Percentiles rank a stretch among this genome's conserved stretches.
phyloP scores from a whole-genome alignment of 2,329 filamentous ascomycete species.

The Pestalotiopsis sp. region DNA sequence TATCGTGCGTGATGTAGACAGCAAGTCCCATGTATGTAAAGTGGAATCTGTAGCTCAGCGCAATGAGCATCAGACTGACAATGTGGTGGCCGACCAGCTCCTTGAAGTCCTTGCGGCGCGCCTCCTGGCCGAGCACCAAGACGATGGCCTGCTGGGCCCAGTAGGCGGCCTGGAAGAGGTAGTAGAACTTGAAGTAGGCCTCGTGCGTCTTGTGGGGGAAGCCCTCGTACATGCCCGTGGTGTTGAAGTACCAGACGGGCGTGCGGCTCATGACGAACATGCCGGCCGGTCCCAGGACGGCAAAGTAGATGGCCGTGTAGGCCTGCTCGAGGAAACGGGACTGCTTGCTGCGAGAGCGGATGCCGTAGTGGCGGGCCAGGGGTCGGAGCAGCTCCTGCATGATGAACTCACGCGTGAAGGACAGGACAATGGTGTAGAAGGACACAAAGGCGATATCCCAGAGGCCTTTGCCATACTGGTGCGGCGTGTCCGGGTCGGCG shows the following conservation, averaged over 20 bases:
- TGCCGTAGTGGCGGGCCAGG: constrained; percentile 69
- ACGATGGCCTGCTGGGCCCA: constrained; percentile 96
- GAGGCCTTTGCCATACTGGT: constrained; percentile 85
- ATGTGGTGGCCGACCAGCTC: constrained; percentile 92
- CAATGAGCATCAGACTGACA: constrained; percentile 83
- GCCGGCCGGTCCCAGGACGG: constrained; percentile 77
- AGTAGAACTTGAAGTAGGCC: constrained; percentile 89
- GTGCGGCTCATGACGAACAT: constrained; percentile 89
- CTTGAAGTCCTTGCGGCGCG: constrained; percentile 92
- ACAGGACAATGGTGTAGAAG: constrained; percentile 89
- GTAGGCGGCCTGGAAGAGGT: constrained; percentile 91
- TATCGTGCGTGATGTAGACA: constrained; percentile 93
- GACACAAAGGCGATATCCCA: constrained; percentile 85
- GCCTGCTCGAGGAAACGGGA: constrained; percentile 94
- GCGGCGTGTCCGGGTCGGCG: constrained; percentile 43
- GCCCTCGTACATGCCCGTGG: constrained; percentile 82
- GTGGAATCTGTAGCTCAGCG: constrained; percentile 89
- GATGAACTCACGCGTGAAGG: constrained; percentile 92
- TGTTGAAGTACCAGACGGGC: constrained; percentile 97
- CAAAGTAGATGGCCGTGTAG: constrained; percentile 93
- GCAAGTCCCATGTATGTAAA: constrained; percentile 94
- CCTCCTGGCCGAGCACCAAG: constrained; percentile 83
- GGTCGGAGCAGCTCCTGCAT: constrained; percentile 90
- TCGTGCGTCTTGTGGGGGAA: constrained; percentile 86
- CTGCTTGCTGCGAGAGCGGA: constrained; percentile 76